Conservation (phyloP, 2,329 filamentous ascomycete genomes). For the Fusarium marasasianum region DNA sequence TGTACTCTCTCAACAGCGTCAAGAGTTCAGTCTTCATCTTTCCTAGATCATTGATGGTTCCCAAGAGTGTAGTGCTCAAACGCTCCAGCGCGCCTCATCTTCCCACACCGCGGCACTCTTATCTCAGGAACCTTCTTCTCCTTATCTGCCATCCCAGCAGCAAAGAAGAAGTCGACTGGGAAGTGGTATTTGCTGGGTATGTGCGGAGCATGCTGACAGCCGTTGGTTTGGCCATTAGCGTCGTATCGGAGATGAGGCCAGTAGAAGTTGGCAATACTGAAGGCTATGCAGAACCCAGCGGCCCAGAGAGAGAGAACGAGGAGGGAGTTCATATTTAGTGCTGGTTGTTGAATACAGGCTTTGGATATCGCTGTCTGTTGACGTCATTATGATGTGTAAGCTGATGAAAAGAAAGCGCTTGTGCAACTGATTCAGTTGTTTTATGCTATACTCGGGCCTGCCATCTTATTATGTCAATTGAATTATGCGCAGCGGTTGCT, state of each 20-base stretch:
- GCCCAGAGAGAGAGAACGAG: neutral
- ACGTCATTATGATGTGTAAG: neutral
- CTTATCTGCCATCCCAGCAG: neutral
- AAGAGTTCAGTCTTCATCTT: neutral
- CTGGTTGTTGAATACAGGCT: neutral
- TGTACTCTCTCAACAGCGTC: neutral
- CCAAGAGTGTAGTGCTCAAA: neutral
- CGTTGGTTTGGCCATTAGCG: neutral
- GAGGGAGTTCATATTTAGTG: neutral
- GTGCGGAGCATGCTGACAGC: neutral
- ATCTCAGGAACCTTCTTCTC: neutral
- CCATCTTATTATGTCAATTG: neutral
- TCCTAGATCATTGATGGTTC: neutral
- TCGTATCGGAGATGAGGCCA: neutral
- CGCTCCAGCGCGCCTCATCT: neutral
- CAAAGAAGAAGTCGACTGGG: rapidly evolving
- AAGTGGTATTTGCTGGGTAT: neutral
- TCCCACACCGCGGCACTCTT: neutral
- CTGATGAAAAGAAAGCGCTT: neutral
- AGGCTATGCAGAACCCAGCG: neutral
- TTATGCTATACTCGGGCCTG: neutral
- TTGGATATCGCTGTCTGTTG: neutral
- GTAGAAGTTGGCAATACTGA: neutral
- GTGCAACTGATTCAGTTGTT: neutral
- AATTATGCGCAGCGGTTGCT: rapidly evolving